These are phyloP conservation scores for Leccinum aurantiacum DNA, from an alignment of 768 basidiomycete species.

Conservation along the genomic window DNA sequence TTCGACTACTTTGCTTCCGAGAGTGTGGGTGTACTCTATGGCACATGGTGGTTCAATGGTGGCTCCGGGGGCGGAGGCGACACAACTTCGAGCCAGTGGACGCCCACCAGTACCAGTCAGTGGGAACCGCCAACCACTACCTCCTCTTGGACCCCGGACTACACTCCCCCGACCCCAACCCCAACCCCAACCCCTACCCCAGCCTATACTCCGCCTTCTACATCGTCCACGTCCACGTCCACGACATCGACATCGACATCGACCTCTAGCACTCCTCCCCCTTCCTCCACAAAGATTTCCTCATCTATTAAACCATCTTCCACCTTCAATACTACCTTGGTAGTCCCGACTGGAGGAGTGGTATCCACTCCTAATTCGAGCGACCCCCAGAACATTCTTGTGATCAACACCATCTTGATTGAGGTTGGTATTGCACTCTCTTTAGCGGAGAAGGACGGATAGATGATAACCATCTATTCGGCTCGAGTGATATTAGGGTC, in stretches of 20 bases:
- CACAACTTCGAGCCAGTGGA: conserved; percentile 13
- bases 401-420: conserved; percentile 38
- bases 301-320: conserved; percentile 24
- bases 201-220: conserved; percentile 15
- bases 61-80: conserved; percentile 30
- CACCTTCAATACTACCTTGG: conserved; percentile 25
- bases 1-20: conserved; percentile 59
- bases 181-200: conserved; percentile 16
- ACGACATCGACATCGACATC: background rate
- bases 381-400: conserved; percentile 35
- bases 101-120: conserved; percentile 6
- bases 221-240: conserved; percentile 22
- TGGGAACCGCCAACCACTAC: conserved; percentile 25
- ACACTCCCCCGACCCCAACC: conserved; percentile 9
- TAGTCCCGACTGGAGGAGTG: conserved; percentile 19
- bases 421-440: conserved; percentile 28
- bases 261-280: conserved; percentile 1
- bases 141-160: conserved; percentile 17
- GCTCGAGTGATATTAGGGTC: background rate
- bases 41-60: conserved; percentile 56
- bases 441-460: conserved; percentile 3
- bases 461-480: background rate
- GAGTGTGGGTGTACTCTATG: conserved; percentile 55
- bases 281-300: conserved; percentile 21
- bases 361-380: conserved; percentile 34